A percentile compares a stretch with the other conserved stretches of the same genome.
These are phyloP conservation scores for Trichosanthes truncata DNA, from an alignment of 306 rosid species.

Conservation along the genomic window DNA sequence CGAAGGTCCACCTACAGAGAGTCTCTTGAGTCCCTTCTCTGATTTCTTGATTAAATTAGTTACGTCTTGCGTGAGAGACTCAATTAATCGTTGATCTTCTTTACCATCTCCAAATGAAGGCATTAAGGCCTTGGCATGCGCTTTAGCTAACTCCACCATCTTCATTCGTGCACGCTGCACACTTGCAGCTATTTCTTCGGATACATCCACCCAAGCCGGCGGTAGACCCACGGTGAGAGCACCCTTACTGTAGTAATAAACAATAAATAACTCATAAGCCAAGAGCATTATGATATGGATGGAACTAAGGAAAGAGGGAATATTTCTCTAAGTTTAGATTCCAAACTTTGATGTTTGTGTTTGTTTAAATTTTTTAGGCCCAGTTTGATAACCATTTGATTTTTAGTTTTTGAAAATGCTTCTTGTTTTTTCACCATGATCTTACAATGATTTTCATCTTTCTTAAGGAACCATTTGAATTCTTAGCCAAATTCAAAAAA, in stretches of 20 bases:
- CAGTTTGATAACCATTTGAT: no score
- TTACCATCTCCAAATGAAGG: conserved; percentile 95
- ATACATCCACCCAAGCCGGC: conserved; percentile 96
- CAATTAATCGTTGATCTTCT: conserved; percentile 79
- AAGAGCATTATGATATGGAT: neutral
- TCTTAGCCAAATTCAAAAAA: no score
- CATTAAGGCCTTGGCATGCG: conserved; percentile 91
- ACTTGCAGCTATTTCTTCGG: conserved; percentile 82
- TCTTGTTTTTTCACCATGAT: no score
- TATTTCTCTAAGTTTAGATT: neutral
- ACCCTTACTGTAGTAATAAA: conserved; percentile 50
- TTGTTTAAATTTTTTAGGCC: neutral
- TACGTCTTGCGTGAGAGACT: conserved; percentile 69
- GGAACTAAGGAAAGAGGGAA: neutral
- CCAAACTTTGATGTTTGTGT: neutral
- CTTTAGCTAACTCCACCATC: conserved; percentile 81
- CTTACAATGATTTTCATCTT: no score
- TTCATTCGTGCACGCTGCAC: conserved; percentile 76
- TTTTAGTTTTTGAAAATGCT: no score
- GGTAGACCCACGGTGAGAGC: conserved; percentile 75
- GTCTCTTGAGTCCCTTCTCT: conserved; percentile 65
- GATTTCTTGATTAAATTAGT: conserved; percentile 76
- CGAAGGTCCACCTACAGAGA: conserved; percentile 77
- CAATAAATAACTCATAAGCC: neutral
- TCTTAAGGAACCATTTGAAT: no score